Evolutionary conservation across 345 rosid genomes (phyloP).

Genomic region (Excoecaria agallocha): DNA sequence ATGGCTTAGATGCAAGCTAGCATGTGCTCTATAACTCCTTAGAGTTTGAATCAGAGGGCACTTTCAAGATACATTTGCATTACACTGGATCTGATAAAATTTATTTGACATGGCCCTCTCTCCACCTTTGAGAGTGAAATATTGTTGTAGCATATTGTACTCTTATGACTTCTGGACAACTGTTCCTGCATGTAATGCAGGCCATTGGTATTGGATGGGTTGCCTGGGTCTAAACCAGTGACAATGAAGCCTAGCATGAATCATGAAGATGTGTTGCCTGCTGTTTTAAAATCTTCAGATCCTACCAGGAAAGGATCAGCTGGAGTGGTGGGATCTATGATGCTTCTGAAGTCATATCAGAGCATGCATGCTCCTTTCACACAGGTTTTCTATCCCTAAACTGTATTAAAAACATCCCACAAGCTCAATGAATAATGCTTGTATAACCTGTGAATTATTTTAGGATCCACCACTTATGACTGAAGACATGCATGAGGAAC

Average conservation of each 20-base stretch:
- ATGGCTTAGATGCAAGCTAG: neutral
- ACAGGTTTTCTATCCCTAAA: constrained; percentile 50
- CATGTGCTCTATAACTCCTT: neutral
- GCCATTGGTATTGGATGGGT: constrained; percentile 27
- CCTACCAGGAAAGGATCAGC: constrained; percentile 76
- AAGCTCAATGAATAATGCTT: constrained; percentile 1
- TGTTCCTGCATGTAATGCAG: constrained; percentile 30
- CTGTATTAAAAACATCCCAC: constrained; percentile 5
- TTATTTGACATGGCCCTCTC: constrained; percentile 7
- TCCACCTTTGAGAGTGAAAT: neutral
- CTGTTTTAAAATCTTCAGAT: constrained; percentile 39
- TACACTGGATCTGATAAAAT: neutral
- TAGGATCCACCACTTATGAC: constrained; percentile 95
- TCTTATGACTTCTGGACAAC: constrained; percentile 8
- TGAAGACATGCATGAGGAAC: constrained; percentile 99
- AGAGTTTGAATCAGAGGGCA: neutral
- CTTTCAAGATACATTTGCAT: neutral
- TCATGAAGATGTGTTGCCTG: constrained; percentile 32
- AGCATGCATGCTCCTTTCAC: constrained; percentile 94
- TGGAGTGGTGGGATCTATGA: constrained; percentile 76
- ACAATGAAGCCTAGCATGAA: constrained; percentile 24
- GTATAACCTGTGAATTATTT: constrained; percentile 17
- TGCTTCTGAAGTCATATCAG: constrained; percentile 76
- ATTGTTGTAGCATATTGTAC: neutral
- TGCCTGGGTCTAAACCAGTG: constrained; percentile 23